phyloP scores from a whole-genome alignment of 768 basidiomycete species.

The Phylloporus arenicola region DNA sequence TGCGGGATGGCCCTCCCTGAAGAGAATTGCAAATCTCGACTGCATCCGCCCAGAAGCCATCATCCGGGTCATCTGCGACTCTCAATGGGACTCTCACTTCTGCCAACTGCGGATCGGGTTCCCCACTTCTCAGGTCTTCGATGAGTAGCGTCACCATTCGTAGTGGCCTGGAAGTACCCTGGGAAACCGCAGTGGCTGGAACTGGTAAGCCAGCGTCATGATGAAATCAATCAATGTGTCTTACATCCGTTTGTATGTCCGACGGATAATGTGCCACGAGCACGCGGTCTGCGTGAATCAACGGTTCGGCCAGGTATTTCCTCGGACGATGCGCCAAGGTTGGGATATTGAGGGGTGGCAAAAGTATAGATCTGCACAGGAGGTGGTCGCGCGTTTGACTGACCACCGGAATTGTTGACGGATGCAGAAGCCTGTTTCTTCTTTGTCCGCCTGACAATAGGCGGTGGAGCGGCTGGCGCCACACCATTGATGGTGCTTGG shows the following conservation, averaged over 20 bases:
- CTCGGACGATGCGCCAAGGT: background rate
- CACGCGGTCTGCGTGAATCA: background rate
- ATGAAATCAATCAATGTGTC: background rate
- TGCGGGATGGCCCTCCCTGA: slow-evolving; percentile 56
- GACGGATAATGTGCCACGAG: slow-evolving; percentile 2
- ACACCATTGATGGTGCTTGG: background rate
- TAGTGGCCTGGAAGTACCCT: slow-evolving; percentile 18
- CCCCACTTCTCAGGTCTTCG: slow-evolving; percentile 51
- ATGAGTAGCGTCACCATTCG: slow-evolving; percentile 67
- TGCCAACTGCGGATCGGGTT: slow-evolving; percentile 52
- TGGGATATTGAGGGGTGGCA: slow-evolving; percentile 8
- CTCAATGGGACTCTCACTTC: slow-evolving; percentile 62
- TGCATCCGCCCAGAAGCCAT: slow-evolving; percentile 70
- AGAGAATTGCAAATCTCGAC: slow-evolving; percentile 53
- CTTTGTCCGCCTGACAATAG: slow-evolving; percentile 9
- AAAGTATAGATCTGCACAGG: background rate
- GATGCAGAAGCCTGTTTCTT: slow-evolving; percentile 3
- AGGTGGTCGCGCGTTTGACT: slow-evolving; percentile 4
- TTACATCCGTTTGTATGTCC: slow-evolving; percentile 35
- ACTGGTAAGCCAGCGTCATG: slow-evolving; percentile 4
- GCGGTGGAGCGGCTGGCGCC: background rate
- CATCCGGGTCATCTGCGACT: slow-evolving; percentile 41
- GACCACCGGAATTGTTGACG: background rate
- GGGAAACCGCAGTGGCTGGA: slow-evolving; percentile 9
- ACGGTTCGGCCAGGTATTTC: slow-evolving; percentile 2